phyloP scores from a whole-genome alignment of 371 early-diverging fungal species.

The Haplosporangium sp. region DNA sequence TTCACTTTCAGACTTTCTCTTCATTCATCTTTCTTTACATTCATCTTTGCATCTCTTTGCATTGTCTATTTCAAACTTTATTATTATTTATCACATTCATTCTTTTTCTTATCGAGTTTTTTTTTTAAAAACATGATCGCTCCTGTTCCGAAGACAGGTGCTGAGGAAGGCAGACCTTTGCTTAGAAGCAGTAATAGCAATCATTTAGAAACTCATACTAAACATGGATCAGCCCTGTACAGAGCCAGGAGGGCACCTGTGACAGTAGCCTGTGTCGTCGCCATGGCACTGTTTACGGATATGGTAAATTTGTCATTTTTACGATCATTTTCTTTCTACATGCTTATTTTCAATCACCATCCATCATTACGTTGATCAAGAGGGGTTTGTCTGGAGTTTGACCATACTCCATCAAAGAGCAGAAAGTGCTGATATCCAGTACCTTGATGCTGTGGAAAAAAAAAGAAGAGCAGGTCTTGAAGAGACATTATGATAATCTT shows the following conservation, averaged over 20 bases:
- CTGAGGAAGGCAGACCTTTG: conserved; percentile 33
- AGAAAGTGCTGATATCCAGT: not conserved
- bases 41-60: not conserved
- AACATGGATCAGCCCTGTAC: conserved; percentile 17
- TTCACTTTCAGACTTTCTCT: conserved; percentile 5
- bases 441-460: not conserved
- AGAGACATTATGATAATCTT: conserved; percentile 17
- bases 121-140: conserved; percentile 32
- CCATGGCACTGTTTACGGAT: conserved; percentile 69
- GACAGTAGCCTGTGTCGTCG: conserved; percentile 67
- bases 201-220: not conserved
- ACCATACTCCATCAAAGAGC: not conserved
- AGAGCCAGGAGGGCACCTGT: conserved; percentile 61
- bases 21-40: not conserved
- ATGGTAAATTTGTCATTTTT: conserved; percentile 36
- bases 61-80: too few relatives aligned
- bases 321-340: not conserved
- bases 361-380: not conserved
- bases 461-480: conserved; percentile 1
- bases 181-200: conserved; percentile 9
- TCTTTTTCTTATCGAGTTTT: not conserved
- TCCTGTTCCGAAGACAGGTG: conserved; percentile 32
- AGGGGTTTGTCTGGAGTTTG: not conserved
- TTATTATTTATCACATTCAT: conserved; percentile 7
- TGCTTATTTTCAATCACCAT: conserved; percentile 1